Evolutionary conservation across 2,329 filamentous ascomycete species (phyloP).

Genomic region (Aureobasidium musti): DNA sequence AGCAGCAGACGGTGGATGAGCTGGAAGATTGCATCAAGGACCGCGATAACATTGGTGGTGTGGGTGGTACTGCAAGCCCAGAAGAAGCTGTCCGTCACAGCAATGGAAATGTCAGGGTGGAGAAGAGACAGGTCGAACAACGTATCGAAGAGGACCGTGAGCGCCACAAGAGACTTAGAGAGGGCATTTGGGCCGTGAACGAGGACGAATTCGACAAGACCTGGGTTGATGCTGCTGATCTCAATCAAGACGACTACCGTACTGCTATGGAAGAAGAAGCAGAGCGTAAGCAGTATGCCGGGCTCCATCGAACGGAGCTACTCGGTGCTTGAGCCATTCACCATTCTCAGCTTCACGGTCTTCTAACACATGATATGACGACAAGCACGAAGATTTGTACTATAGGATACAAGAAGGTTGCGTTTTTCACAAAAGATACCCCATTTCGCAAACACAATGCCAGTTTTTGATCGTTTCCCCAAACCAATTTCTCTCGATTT

Average conservation of each 20-base stretch:
- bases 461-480: background rate
- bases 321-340: background rate
- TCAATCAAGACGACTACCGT: constrained; percentile 82
- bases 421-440: constrained; percentile 12
- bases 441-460: background rate
- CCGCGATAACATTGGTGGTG: constrained; percentile 56
- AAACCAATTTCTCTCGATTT: too few species aligned
- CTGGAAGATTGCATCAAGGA: constrained; percentile 83
- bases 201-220: constrained; percentile 75
- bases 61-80: constrained; percentile 28
- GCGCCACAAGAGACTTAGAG: constrained; percentile 84
- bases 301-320: constrained; percentile 40
- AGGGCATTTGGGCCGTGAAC: constrained; percentile 86
- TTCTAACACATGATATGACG: background rate
- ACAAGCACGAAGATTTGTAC: background rate
- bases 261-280: constrained; percentile 72
- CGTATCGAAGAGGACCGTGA: constrained; percentile 96
- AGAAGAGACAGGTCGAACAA: constrained; percentile 91
- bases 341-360: too few species aligned
- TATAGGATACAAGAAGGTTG: background rate
- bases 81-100: constrained; percentile 19
- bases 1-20: constrained; percentile 71
- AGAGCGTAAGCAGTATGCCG: constrained; percentile 54
- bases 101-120: constrained; percentile 54
- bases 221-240: constrained; percentile 84